Percentiles rank a stretch among this genome's conserved stretches.
These are phyloP conservation scores for Groenewaldozyma auringiensis DNA, from an alignment of 1,139 yeast species.

Conservation along the genomic window DNA sequence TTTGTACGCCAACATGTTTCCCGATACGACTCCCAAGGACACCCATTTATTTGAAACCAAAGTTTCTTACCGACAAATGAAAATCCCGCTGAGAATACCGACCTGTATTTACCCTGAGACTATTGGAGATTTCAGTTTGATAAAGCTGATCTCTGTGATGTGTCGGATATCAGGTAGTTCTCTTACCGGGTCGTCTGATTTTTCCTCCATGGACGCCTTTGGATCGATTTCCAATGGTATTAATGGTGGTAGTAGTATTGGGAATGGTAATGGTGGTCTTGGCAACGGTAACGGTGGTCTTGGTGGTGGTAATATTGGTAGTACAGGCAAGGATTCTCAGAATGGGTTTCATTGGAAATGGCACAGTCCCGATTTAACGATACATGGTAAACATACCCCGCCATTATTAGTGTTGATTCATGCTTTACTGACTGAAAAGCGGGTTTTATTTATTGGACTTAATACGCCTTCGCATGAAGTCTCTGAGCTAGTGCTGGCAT, in stretches of 20 bases:
- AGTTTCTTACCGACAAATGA: slow-evolving; percentile 27
- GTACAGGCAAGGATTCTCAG: slow-evolving; percentile 5
- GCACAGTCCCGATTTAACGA: slow-evolving; percentile 34
- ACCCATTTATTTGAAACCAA: slow-evolving; percentile 30
- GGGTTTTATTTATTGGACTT: slow-evolving; percentile 47
- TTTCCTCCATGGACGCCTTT: background rate
- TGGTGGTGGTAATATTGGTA: background rate
- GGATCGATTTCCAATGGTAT: background rate
- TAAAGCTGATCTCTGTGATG: slow-evolving; percentile 22
- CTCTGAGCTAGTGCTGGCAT: slow-evolving; percentile 47
- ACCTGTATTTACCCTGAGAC: slow-evolving; percentile 29
- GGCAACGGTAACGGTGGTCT: too few relatives aligned
- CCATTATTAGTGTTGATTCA: slow-evolving; percentile 50
- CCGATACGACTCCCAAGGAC: slow-evolving; percentile 17
- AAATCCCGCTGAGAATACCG: slow-evolving; percentile 31
- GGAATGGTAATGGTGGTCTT: background rate
- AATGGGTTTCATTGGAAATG: slow-evolving; percentile 9
- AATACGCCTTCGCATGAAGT: slow-evolving; percentile 50
- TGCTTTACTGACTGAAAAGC: slow-evolving; percentile 52
- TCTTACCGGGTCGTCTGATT: background rate
- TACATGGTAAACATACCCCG: slow-evolving; percentile 53
- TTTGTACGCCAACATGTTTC: slow-evolving; percentile 27
- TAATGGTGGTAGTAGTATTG: background rate
- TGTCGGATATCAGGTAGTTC: slow-evolving; percentile 3
- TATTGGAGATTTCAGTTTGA: slow-evolving; percentile 29